A percentile compares a stretch with the other conserved stretches of the same genome.
phyloP scores from a whole-genome alignment of 345 rosid genomes.

The Erodium maritimum region DNA sequence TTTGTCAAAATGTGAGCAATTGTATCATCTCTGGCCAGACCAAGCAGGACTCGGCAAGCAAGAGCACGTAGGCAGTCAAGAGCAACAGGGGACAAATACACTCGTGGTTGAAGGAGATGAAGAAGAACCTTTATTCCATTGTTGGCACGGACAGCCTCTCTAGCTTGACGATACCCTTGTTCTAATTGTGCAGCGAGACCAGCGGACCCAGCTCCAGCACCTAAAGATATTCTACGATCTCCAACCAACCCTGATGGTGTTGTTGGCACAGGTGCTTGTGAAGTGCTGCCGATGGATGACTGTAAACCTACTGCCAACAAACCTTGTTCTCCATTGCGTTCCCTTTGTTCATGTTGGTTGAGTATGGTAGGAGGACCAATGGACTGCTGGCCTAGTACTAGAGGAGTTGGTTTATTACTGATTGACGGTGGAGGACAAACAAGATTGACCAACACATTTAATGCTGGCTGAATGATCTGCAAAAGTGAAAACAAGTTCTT shows the following conservation, averaged over 20 bases:
- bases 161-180: constrained; percentile 89
- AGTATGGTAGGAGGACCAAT: constrained; percentile 32
- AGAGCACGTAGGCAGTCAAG: constrained; percentile 92
- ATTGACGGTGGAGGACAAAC: constrained; percentile 99
- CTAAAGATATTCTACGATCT: constrained; percentile 84
- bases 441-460: constrained; percentile 80
- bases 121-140: constrained; percentile 96
- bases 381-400: constrained; percentile 26
- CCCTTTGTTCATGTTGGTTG: constrained; percentile 37
- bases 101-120: constrained; percentile 87
- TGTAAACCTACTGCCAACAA: constrained; percentile 16
- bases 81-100: constrained; percentile 81
- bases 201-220: constrained; percentile 95
- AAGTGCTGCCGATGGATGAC: constrained; percentile 30
- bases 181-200: constrained; percentile 98
- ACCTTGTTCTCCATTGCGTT: constrained; percentile 39
- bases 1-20: constrained; percentile 97
- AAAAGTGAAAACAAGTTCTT: constrained; percentile 7
- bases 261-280: constrained; percentile 49
- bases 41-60: constrained; percentile 89
- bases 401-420: constrained; percentile 62
- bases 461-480: constrained; percentile 93
- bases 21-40: constrained; percentile 91
- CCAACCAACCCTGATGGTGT: constrained; percentile 89
- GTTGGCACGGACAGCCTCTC: constrained; percentile 89